Percentiles rank a stretch among this genome's conserved stretches.
phyloP scores from a whole-genome alignment of 805 yeast genomes.

The Blastobotrys muscicola region DNA sequence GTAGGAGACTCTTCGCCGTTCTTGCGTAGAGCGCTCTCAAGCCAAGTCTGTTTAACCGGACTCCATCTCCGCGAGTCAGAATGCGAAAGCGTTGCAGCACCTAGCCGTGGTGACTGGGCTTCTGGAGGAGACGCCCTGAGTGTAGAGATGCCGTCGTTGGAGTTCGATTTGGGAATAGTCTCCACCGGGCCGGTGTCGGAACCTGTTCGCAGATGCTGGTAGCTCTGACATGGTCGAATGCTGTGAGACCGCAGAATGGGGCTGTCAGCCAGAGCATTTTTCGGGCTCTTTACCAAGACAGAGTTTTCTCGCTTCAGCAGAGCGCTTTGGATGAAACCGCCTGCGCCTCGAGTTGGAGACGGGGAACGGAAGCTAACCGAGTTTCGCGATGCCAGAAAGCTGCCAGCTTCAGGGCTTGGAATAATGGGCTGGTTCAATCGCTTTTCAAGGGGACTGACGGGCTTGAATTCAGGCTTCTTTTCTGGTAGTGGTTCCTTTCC shows the following conservation, averaged over 20 bases:
- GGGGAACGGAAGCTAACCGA: conserved; percentile 6
- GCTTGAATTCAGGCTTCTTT: too few relatives aligned
- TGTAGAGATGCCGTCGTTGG: not conserved
- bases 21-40: conserved; percentile 21
- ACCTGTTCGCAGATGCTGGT: too few relatives aligned
- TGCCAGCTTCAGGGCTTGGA: not conserved
- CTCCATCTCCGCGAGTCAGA: conserved; percentile 17
- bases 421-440: too few relatives aligned
- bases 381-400: not conserved
- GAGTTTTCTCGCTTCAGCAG: conserved; percentile 20
- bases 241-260: too few relatives aligned
- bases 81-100: not conserved
- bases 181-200: too few relatives aligned
- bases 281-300: not conserved
- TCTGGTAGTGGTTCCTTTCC: too few relatives aligned
- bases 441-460: too few relatives aligned
- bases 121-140: not conserved
- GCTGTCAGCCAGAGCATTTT: too few relatives aligned
- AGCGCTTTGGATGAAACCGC: conserved; percentile 22
- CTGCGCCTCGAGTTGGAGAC: conserved; percentile 17
- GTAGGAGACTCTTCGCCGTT: conserved; percentile 9
- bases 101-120: not conserved
- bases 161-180: not conserved
- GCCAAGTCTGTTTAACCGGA: conserved; percentile 22
- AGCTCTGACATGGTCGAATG: too few relatives aligned